A percentile compares a stretch with the other conserved stretches of the same genome.
Conservation (phyloP, 257 asterid species). For the Nemophila menziesii region DNA sequence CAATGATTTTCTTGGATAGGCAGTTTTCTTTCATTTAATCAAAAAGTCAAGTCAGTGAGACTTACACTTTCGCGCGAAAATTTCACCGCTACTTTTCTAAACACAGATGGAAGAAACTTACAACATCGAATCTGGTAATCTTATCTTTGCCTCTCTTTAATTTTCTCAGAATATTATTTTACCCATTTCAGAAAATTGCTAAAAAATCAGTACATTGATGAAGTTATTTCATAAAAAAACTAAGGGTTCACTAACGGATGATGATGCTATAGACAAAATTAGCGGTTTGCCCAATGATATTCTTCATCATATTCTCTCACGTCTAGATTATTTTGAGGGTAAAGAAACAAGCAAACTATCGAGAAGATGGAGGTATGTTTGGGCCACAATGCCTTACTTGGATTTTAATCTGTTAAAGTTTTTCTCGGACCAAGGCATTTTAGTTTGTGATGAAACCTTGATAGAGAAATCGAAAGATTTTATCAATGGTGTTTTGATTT, state of each 20-base stretch:
- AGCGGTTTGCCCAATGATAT: slow-evolving; percentile 5
- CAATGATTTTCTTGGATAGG: too few relatives aligned
- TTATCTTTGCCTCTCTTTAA: background rate
- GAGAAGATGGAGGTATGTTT: slow-evolving; percentile 5
- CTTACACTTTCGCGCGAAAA: too few relatives aligned
- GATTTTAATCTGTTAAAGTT: background rate
- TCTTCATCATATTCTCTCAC: background rate
- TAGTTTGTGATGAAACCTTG: background rate
- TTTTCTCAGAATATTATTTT: background rate
- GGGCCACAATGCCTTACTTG: slow-evolving; percentile 7
- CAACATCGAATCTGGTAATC: background rate
- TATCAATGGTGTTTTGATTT: slow-evolving; percentile 8
- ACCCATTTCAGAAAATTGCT: background rate
- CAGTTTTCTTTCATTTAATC: too few relatives aligned
- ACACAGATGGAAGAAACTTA: too few relatives aligned
- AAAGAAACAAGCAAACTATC: background rate
- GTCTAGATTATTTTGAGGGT: background rate
- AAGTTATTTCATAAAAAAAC: background rate
- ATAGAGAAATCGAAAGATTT: slow-evolving; percentile 4
- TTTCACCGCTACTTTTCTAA: too few relatives aligned
- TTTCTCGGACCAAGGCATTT: background rate
- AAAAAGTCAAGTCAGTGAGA: too few relatives aligned
- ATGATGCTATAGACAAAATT: background rate
- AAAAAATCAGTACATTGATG: background rate
- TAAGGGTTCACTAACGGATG: background rate